Percentiles rank a stretch among this genome's conserved stretches.
Conservation (phyloP, 352 stramenopile genomes). For the Pythium sukuiense region DNA sequence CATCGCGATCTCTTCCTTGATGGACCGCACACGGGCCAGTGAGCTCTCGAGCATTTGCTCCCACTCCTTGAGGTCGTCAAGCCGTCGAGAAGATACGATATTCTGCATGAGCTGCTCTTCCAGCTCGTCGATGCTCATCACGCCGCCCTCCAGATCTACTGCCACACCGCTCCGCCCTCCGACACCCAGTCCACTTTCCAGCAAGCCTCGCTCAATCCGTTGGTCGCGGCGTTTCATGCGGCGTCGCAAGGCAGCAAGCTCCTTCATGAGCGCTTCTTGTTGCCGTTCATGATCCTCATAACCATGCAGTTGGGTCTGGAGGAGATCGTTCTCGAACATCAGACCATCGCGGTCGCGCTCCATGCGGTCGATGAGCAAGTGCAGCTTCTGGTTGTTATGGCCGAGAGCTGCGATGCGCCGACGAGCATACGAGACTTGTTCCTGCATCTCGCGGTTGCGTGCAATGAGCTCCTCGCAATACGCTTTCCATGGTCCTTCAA, state of each 20-base stretch:
- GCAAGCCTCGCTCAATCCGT: constrained; percentile 24
- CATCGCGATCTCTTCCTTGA: constrained; percentile 72
- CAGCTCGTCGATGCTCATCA: constrained; percentile 32
- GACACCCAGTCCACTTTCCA: constrained; percentile 17
- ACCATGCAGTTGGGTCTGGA: constrained; percentile 72
- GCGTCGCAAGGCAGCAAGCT: constrained; percentile 36
- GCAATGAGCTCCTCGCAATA: constrained; percentile 77
- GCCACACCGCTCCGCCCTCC: constrained; percentile 14
- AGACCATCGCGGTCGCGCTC: constrained; percentile 81
- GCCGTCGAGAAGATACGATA: constrained; percentile 29
- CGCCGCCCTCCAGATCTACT: constrained; percentile 30
- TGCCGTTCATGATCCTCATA: constrained; percentile 68
- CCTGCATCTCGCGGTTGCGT: constrained; percentile 75
- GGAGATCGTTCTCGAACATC: constrained; percentile 79
- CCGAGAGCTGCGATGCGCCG: constrained; percentile 64
- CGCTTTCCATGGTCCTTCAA: constrained; percentile 50
- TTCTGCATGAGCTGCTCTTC: constrained; percentile 34
- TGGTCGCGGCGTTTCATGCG: constrained; percentile 32
- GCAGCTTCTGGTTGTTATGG: constrained; percentile 83
- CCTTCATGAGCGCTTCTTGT: constrained; percentile 66
- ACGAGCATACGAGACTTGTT: constrained; percentile 65
- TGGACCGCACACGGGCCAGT: constrained; percentile 48
- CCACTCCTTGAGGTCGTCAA: constrained; percentile 72
- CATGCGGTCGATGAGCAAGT: constrained; percentile 80
- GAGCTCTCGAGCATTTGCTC: constrained; percentile 69